Evolutionary conservation across 169 alveolate species (phyloP).

Genomic region (Plasmodium chabaudi): DNA sequence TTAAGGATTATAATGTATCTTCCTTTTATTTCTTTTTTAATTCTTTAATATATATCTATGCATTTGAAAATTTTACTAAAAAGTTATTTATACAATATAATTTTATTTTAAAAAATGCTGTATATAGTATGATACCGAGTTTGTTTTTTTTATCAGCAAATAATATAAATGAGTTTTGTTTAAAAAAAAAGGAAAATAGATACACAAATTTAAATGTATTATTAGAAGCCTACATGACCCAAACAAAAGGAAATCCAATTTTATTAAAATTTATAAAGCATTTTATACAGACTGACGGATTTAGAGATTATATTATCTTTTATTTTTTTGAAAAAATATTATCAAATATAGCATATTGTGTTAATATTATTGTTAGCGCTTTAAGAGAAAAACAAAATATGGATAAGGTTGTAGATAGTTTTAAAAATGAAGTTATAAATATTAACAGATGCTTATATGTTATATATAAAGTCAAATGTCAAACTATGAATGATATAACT

Average conservation of each 20-base stretch:
- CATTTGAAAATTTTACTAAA: conserved; percentile 45
- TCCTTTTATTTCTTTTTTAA: conserved; percentile 59
- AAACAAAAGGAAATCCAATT: conserved; percentile 49
- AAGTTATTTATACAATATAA: conserved; percentile 56
- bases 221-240: conserved; percentile 39
- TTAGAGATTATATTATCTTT: conserved; percentile 22
- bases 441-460: conserved; percentile 61
- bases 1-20: conserved; percentile 70
- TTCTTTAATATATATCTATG: conserved; percentile 38
- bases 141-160: conserved; percentile 40
- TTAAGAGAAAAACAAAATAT: conserved; percentile 13
- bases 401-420: background rate
- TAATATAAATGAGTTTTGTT: conserved; percentile 63
- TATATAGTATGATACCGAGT: conserved; percentile 62
- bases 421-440: conserved; percentile 46
- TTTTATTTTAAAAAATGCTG: conserved; percentile 43
- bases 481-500: conserved; percentile 25
- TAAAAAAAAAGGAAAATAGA: conserved; percentile 59
- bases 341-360: conserved; percentile 31
- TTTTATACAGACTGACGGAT: background rate
- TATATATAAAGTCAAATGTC: conserved; percentile 31
- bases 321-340: conserved; percentile 42
- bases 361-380: conserved; percentile 11
- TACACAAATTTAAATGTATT: conserved; percentile 44
- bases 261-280: conserved; percentile 25